Conservation (phyloP, 305 asterid genomes). For the Fraxinus paxiana region DNA sequence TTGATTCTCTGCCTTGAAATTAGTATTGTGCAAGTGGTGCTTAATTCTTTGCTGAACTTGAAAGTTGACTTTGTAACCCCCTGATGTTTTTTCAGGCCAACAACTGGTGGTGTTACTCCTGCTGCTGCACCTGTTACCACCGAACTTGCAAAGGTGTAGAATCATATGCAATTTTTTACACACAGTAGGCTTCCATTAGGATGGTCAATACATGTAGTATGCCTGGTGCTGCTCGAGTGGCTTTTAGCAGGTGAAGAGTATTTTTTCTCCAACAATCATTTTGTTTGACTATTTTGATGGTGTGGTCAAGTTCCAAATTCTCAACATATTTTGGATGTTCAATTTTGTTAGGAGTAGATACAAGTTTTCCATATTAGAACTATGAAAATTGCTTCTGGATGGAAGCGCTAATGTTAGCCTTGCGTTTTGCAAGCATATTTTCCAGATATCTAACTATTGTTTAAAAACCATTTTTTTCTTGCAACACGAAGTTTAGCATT, state of each 20-base stretch:
- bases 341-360: constrained; percentile 12
- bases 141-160: constrained; percentile 45
- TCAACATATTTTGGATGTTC: constrained; percentile 13
- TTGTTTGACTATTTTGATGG: constrained; percentile 12
- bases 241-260: constrained; percentile 27
- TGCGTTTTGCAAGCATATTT: background rate
- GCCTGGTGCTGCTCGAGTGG: constrained; percentile 28
- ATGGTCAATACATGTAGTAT: constrained; percentile 33
- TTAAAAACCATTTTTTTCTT: background rate
- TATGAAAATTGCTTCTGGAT: background rate
- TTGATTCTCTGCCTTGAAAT: background rate
- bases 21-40: background rate
- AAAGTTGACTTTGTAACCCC: constrained; percentile 17
- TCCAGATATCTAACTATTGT: constrained; percentile 12
- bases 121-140: constrained; percentile 28
- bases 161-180: constrained; percentile 10
- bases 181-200: constrained; percentile 16
- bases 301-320: constrained; percentile 14
- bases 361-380: background rate
- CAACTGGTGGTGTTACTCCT: constrained; percentile 76
- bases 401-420: constrained; percentile 19
- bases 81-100: constrained; percentile 50
- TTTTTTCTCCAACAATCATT: constrained; percentile 22
- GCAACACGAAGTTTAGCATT: constrained; percentile 14
- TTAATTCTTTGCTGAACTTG: background rate